Base-by-base conservation (phyloP, 2,329 filamentous ascomycete genomes). In the Coleophoma eucalyptorum region DNA sequence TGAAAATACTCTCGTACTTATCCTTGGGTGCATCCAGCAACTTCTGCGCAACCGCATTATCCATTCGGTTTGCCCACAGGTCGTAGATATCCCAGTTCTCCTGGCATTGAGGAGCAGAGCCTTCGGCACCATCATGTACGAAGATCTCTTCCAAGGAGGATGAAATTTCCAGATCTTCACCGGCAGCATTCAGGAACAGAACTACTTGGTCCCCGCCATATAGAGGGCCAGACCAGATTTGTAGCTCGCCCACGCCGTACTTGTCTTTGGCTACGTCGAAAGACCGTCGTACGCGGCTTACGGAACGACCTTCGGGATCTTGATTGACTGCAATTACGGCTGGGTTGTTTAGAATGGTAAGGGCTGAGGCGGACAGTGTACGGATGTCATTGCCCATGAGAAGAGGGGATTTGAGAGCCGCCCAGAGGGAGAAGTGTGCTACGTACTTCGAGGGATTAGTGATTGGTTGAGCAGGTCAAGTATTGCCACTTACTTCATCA, bases 31-130 rank as follows among this genome's bases (percentile, higher is more conserved):
- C 70, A 46, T 72, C 67, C 8, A 78, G 62, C 32, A 78, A 63
- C 2, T 65, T 59, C 19, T 60, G 60, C 1, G 74, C 73, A 49
- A 70, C 68, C 1, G 61, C 65, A 33, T 71, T 64, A 16, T 61
- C 64, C 73, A 80, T 77, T 35, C 77, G 67, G 54, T 73, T 71
- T 3, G 69, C 75, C 77, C 77, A 79, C 4, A 80, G 65, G 56
- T 80, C 76, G 54, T 71, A 74, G 7, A 79, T 62, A 50, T 77
- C 73, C 74, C 74, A 80, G 1, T 61, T 65, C 54, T 67, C 57
- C 26, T 63, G 58, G 0, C 71, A 58, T 58, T 74, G 65, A 1
- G 62, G 53, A 1, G 69, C 70, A 1, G 71, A 68, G 33, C 67
- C 69, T 3, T 63, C 66, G 1, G 67, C 68, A 15, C 72, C 71